phyloP scores from a whole-genome alignment of 2,329 filamentous ascomycete species.

The Cladosporium sp. region DNA sequence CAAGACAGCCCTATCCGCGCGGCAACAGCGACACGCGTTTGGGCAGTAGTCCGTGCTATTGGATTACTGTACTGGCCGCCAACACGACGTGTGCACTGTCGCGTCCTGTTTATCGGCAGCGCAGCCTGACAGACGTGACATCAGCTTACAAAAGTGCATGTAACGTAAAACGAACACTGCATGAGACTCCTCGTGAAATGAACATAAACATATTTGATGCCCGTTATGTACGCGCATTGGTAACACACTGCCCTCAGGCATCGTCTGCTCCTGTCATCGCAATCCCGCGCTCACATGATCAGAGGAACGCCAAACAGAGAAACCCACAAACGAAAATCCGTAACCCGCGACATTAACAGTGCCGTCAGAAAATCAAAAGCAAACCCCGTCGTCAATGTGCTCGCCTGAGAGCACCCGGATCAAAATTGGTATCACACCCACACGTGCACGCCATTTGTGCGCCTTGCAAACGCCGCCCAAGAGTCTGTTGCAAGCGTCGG shows the following conservation, averaged over 20 bases:
- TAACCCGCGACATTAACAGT: conserved; percentile 7
- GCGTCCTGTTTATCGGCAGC: too few relatives aligned
- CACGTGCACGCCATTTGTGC: conserved; percentile 6
- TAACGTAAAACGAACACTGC: neutral
- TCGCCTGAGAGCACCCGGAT: conserved; percentile 6
- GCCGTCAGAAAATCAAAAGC: neutral
- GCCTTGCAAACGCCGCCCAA: neutral
- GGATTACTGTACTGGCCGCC: too few relatives aligned
- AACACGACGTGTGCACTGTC: too few relatives aligned
- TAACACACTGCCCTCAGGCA: conserved; percentile 7
- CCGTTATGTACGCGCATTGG: conserved; percentile 8
- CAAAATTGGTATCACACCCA: conserved; percentile 7
- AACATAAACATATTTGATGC: conserved; percentile 10
- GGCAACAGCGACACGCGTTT: neutral
- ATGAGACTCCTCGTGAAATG: neutral
- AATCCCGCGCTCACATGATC: conserved; percentile 10
- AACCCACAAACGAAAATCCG: neutral
- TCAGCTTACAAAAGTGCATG: neutral
- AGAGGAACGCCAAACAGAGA: neutral
- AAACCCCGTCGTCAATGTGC: conserved; percentile 2
- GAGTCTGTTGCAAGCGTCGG: neutral
- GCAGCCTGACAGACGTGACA: too few relatives aligned
- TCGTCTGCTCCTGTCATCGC: conserved; percentile 12
- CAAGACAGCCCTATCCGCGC: neutral
- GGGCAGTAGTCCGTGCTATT: neutral